Conservation (phyloP, 192 early-diverging fungal genomes). For the Chytriomyces sp. region DNA sequence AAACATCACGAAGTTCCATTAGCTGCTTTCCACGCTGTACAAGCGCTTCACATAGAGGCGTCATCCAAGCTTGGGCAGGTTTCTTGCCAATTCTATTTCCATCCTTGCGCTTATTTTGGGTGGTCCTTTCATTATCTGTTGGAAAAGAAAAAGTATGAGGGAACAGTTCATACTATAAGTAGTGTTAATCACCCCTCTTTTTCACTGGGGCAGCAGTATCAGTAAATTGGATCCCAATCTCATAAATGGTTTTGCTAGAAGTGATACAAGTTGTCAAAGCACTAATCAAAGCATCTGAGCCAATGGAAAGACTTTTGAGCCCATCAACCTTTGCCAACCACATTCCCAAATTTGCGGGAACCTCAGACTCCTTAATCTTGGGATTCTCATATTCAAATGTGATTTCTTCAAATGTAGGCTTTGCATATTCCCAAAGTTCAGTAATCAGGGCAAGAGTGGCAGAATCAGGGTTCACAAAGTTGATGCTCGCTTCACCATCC, state of each 20-base stretch:
- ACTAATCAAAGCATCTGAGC: background rate
- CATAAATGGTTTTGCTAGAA: background rate
- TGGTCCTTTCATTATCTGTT: background rate
- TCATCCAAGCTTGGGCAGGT: slow-evolving; percentile 3
- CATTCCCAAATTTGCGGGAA: background rate
- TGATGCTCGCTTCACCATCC: background rate
- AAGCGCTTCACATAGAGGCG: slow-evolving; percentile 6
- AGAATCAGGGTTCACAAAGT: background rate
- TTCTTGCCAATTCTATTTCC: background rate
- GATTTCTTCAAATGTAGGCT: background rate
- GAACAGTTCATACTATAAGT: no score
- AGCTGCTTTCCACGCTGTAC: background rate
- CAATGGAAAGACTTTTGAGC: background rate
- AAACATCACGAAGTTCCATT: background rate
- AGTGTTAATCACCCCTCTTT: no score
- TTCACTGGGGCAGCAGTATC: background rate
- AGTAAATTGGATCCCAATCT: background rate
- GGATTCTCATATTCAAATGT: background rate
- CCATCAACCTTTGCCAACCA: background rate
- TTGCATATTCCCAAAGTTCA: slow-evolving; percentile 1
- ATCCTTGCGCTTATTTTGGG: background rate
- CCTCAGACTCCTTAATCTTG: background rate
- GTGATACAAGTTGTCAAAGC: background rate
- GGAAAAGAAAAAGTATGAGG: no score
- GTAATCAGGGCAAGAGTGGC: background rate